Percentiles rank a stretch among this genome's conserved stretches.
phyloP scores from a whole-genome alignment of 805 yeast species.

The Pichia gijzeniarum region DNA sequence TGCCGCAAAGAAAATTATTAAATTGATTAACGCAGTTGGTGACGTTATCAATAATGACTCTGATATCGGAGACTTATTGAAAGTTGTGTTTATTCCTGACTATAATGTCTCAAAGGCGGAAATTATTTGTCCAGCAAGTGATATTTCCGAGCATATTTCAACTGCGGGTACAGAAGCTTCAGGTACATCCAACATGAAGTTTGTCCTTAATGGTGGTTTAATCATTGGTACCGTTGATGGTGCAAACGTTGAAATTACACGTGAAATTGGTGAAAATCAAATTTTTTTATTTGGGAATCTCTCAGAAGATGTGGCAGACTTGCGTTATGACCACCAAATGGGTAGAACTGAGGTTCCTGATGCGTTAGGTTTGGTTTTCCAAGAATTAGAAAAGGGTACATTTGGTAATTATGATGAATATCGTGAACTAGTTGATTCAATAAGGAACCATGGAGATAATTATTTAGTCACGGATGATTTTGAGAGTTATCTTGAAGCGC shows the following conservation, averaged over 20 bases:
- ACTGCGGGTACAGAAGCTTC: slow-evolving; percentile 98
- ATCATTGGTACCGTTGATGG: slow-evolving; percentile 96
- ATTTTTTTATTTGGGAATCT: slow-evolving; percentile 88
- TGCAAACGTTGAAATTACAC: slow-evolving; percentile 90
- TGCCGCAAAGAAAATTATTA: slow-evolving; percentile 88
- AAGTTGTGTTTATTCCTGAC: slow-evolving; percentile 86
- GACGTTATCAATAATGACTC: slow-evolving; percentile 73
- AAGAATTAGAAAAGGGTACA: slow-evolving; percentile 55
- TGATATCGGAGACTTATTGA: slow-evolving; percentile 67
- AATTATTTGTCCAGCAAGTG: slow-evolving; percentile 83
- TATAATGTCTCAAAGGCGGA: slow-evolving; percentile 94
- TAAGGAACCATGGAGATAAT: slow-evolving; percentile 71
- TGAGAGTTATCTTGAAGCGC: slow-evolving; percentile 80
- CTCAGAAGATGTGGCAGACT: slow-evolving; percentile 82
- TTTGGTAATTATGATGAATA: slow-evolving; percentile 69
- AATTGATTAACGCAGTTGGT: slow-evolving; percentile 75
- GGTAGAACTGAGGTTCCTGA: slow-evolving; percentile 55
- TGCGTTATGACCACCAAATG: slow-evolving; percentile 68
- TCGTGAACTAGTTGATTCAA: slow-evolving; percentile 59
- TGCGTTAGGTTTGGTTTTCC: slow-evolving; percentile 55
- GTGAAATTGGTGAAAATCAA: slow-evolving; percentile 90
- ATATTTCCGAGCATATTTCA: slow-evolving; percentile 87
- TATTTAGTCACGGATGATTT: slow-evolving; percentile 87
- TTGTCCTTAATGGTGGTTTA: slow-evolving; percentile 88
- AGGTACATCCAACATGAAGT: slow-evolving; percentile 95